These are phyloP conservation scores for Suillus cothurnatus DNA, from an alignment of 768 basidiomycete species.

Conservation along the genomic window DNA sequence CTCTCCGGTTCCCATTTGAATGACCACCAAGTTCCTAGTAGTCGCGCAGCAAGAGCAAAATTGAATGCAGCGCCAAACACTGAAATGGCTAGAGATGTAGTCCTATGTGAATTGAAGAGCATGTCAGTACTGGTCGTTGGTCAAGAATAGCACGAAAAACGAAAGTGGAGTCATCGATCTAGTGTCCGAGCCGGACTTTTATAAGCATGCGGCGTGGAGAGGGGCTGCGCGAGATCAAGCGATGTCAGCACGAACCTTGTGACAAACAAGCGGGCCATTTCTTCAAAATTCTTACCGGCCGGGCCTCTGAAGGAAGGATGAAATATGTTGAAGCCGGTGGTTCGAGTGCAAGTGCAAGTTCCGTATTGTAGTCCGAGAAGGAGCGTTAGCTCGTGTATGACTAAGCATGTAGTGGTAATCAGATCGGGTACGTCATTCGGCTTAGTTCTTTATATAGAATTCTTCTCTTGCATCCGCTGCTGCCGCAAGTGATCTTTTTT, in stretches of 20 bases:
- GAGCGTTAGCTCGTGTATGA: background rate
- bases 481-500: background rate
- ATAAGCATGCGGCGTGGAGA: slow-evolving; percentile 10
- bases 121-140: slow-evolving; percentile 10
- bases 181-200: slow-evolving; percentile 10
- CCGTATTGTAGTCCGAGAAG: background rate
- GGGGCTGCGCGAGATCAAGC: slow-evolving; percentile 5
- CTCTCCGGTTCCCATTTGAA: slow-evolving; percentile 49
- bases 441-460: background rate
- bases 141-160: slow-evolving; percentile 11
- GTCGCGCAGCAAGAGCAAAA: slow-evolving; percentile 39
- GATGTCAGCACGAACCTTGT: slow-evolving; percentile 15
- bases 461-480: background rate
- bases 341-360: background rate
- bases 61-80: slow-evolving; percentile 44
- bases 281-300: too few species aligned
- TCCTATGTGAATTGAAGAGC: slow-evolving; percentile 27
- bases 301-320: background rate
- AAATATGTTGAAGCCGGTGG: background rate
- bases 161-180: slow-evolving; percentile 7
- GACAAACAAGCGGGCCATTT: slow-evolving; percentile 14
- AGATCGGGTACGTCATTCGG: background rate
- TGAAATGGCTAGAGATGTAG: slow-evolving; percentile 39
- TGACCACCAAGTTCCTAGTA: slow-evolving; percentile 46
- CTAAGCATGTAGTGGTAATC: background rate